Conservation (phyloP, 768 basidiomycete genomes). For the Psilocybe cubensis region DNA sequence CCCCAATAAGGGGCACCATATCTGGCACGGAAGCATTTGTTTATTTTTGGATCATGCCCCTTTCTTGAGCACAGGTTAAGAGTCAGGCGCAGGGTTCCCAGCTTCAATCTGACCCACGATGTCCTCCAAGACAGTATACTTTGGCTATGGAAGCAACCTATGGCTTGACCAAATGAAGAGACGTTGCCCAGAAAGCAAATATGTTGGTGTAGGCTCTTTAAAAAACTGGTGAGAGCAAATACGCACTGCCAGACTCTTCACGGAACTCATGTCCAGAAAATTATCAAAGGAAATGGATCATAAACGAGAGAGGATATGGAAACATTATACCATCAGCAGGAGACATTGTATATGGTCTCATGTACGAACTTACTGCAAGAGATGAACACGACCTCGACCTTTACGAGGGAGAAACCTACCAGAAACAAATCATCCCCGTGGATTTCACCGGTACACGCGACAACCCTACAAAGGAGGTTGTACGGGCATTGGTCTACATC, state of each 20-base stretch:
- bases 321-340: conserved; percentile 44
- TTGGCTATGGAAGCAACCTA: conserved; percentile 55
- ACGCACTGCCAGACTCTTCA: background rate
- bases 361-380: conserved; percentile 42
- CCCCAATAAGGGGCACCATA: background rate
- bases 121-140: conserved; percentile 37
- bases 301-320: conserved; percentile 46
- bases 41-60: conserved; percentile 14
- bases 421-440: conserved; percentile 36
- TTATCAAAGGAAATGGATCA: conserved; percentile 49
- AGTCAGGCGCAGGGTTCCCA: conserved; percentile 13
- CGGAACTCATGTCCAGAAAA: background rate
- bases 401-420: conserved; percentile 42
- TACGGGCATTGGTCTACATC: conserved; percentile 44
- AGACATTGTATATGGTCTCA: conserved; percentile 45
- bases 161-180: conserved; percentile 52
- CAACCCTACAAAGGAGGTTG: background rate
- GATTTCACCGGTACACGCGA: conserved; percentile 17
- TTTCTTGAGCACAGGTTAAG: background rate
- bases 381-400: conserved; percentile 48
- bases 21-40: background rate
- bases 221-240: conserved; percentile 39
- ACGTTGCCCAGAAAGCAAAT: conserved; percentile 48
- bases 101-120: conserved; percentile 13
- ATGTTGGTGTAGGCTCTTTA: conserved; percentile 42